A percentile compares a stretch with the other conserved stretches of the same genome.
Evolutionary conservation across 2,329 filamentous ascomycete genomes (phyloP).

Genomic region (Curvularia eragrostidis): DNA sequence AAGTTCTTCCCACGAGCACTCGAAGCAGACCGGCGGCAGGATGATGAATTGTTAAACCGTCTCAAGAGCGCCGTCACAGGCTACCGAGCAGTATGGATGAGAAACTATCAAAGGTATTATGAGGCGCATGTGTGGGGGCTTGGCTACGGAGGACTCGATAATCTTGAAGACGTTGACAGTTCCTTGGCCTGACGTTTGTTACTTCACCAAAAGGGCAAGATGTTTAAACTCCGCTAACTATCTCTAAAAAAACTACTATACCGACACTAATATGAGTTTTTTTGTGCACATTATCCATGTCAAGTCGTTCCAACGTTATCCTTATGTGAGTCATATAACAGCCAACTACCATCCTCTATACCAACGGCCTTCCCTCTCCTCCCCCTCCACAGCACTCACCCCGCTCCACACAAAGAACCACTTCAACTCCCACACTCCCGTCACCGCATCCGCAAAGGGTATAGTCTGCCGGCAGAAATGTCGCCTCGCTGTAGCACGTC

Average conservation of each 20-base stretch:
- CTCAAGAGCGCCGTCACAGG: constrained; percentile 14
- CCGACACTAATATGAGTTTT: neutral
- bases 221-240: neutral
- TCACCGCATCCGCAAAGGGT: neutral
- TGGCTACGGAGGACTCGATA: constrained; percentile 24
- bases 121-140: constrained; percentile 30
- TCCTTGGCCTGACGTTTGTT: neutral
- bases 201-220: neutral
- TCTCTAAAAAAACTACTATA: neutral
- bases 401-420: neutral
- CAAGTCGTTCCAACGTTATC: neutral
- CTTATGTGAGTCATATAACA: neutral
- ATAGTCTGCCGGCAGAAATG: constrained; percentile 1
- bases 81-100: constrained; percentile 27
- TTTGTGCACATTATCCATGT: neutral
- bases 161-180: constrained; percentile 4
- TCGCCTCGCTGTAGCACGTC: neutral
- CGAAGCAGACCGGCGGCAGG: constrained; percentile 22
- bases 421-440: neutral
- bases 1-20: constrained; percentile 33
- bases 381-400: neutral
- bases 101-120: constrained; percentile 31
- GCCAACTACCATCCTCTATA: neutral
- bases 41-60: constrained; percentile 22
- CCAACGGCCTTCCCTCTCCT: neutral